These are phyloP conservation scores for Pythium folliculosum DNA, from an alignment of 352 stramenopile genomes.

Conservation along the genomic window DNA sequence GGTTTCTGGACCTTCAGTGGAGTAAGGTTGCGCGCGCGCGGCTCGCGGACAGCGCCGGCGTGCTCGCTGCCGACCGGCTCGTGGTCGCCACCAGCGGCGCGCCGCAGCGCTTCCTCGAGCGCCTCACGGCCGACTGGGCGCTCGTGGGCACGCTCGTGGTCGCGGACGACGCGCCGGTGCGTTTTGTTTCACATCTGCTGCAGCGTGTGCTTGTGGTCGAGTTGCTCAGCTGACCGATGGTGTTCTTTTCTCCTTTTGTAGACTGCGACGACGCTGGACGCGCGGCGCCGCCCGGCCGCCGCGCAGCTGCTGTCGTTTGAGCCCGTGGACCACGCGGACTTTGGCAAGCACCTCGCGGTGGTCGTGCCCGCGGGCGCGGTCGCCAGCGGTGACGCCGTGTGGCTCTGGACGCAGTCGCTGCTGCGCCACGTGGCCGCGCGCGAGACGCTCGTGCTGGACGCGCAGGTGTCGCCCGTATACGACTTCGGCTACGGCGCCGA, in stretches of 20 bases:
- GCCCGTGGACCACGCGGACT: slow-evolving; percentile 30
- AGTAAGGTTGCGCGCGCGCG: slow-evolving; percentile 39
- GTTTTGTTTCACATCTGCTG: slow-evolving; percentile 6
- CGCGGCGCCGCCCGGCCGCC: slow-evolving; percentile 14
- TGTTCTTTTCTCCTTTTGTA: not conserved
- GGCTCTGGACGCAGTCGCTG: slow-evolving; percentile 53
- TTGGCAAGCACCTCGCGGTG: slow-evolving; percentile 43
- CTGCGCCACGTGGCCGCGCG: slow-evolving; percentile 40
- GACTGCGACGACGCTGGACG: slow-evolving; percentile 25
- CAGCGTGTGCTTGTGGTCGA: not conserved
- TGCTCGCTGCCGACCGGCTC: slow-evolving; percentile 37
- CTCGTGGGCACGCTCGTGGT: slow-evolving; percentile 55
- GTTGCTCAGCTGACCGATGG: not conserved
- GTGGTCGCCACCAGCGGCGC: slow-evolving; percentile 50
- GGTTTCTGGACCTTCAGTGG: slow-evolving; percentile 42
- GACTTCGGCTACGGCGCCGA: slow-evolving; percentile 34
- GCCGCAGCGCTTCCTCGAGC: slow-evolving; percentile 49
- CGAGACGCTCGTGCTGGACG: slow-evolving; percentile 61
- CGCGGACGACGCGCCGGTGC: slow-evolving; percentile 50
- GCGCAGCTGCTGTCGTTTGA: slow-evolving; percentile 49
- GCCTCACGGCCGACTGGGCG: slow-evolving; percentile 46
- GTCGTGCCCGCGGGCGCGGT: slow-evolving; percentile 41
- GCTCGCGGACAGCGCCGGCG: slow-evolving; percentile 14
- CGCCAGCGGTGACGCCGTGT: slow-evolving; percentile 37
- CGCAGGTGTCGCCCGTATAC: slow-evolving; percentile 59